Evolutionary conservation across 768 basidiomycete species (phyloP).

Genomic region (Pholiota conissans): DNA sequence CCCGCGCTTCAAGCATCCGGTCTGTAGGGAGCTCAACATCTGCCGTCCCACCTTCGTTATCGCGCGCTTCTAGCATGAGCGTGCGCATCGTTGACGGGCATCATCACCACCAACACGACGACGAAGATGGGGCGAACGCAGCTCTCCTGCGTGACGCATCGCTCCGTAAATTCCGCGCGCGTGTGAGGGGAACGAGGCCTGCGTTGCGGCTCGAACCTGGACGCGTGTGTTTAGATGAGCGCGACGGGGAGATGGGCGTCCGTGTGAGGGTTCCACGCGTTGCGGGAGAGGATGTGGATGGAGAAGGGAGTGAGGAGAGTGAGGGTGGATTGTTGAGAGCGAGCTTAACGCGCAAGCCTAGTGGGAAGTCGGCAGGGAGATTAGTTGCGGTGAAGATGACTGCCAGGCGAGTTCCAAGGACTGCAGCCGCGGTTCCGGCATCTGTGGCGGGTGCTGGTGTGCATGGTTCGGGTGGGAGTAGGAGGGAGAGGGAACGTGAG

Average conservation of each 20-base stretch:
- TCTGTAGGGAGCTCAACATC: background rate
- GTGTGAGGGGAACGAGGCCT: conserved; percentile 29
- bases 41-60: background rate
- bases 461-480: background rate
- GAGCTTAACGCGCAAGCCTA: conserved; percentile 15
- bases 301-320: conserved; percentile 4
- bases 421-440: conserved; percentile 17
- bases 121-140: background rate
- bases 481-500: conserved; percentile 5
- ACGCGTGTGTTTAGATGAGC: conserved; percentile 26
- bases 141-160: conserved; percentile 21
- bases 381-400: conserved; percentile 52
- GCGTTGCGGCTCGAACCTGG: conserved; percentile 15
- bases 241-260: conserved; percentile 30
- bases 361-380: conserved; percentile 21
- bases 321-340: conserved; percentile 11
- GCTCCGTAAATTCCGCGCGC: conserved; percentile 27
- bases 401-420: conserved; percentile 29
- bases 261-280: background rate
- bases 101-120: background rate
- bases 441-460: conserved; percentile 10
- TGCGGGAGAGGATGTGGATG: background rate
- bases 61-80: background rate
- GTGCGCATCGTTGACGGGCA: background rate
- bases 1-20: conserved; percentile 2